Percentiles rank a stretch among this genome's conserved stretches.
phyloP scores from a whole-genome alignment of 768 basidiomycete species.

The Boletus subcaerulescens region DNA sequence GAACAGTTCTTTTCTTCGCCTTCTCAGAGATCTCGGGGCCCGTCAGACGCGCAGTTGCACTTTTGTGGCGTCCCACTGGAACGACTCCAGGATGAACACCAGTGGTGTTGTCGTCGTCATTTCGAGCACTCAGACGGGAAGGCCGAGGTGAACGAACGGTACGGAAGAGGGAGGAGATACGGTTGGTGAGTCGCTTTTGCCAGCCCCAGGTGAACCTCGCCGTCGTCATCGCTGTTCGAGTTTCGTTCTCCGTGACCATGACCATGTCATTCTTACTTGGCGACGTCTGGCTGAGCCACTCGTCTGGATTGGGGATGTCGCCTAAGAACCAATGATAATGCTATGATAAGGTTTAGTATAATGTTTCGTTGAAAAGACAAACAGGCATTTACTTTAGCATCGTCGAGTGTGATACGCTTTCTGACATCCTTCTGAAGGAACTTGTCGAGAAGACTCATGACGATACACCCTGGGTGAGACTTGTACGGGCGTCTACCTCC shows the following conservation, averaged over 20 bases:
- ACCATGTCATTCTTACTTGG: slow-evolving; percentile 48
- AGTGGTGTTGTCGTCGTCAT: slow-evolving; percentile 21
- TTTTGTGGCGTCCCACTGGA: slow-evolving; percentile 26
- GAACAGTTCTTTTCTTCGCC: slow-evolving; percentile 22
- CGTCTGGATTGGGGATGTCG: slow-evolving; percentile 61
- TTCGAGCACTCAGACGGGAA: slow-evolving; percentile 8
- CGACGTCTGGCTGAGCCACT: slow-evolving; percentile 69
- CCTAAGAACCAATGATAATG: slow-evolving; percentile 61
- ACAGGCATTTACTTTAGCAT: slow-evolving; percentile 66
- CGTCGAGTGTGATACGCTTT: slow-evolving; percentile 71
- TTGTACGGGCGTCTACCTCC: slow-evolving; percentile 54
- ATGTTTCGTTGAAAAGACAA: not conserved
- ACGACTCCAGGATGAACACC: slow-evolving; percentile 29
- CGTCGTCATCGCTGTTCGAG: slow-evolving; percentile 66
- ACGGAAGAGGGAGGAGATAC: slow-evolving; percentile 52
- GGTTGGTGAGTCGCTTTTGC: slow-evolving; percentile 39
- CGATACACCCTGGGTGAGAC: slow-evolving; percentile 53
- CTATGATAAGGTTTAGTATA: slow-evolving; percentile 34
- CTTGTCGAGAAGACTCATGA: slow-evolving; percentile 68
- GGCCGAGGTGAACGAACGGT: slow-evolving; percentile 34
- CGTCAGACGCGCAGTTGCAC: slow-evolving; percentile 13
- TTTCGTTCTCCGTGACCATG: slow-evolving; percentile 72
- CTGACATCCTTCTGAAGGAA: slow-evolving; percentile 79
- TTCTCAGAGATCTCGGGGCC: slow-evolving; percentile 24
- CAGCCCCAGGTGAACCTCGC: slow-evolving; percentile 63